Evolutionary conservation across 352 stramenopile genomes (phyloP), one percentile per base, ranked within the genome.

Genomic region (Phytophthora lateralis): DNA sequence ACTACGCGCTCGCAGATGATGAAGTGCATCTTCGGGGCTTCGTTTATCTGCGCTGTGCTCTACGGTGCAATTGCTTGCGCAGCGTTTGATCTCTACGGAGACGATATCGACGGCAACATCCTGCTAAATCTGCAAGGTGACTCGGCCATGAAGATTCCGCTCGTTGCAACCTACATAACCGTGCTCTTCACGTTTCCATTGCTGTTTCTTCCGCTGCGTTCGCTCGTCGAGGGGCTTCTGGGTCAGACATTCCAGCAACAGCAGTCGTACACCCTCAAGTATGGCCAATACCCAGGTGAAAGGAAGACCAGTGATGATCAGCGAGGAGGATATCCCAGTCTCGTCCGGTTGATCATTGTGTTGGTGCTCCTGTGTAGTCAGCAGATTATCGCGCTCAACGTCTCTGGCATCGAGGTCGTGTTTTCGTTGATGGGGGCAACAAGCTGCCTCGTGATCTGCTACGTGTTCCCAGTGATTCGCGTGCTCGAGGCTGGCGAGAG

Each of bases 401-500:
- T 81, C 20, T 75, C 73, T 1, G 76, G 74, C 15, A 76, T 87
- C 27, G 71, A 87, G 47, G 60, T 77, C 14, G 69, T 84, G n/a
- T 88, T 88, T 51, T 69, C 75, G 11, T 55, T 85, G n/a, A 56
- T 77, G 14, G 78, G 78, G n/a, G 75, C 73, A 15, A 85, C 65
- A 1, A 78, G 64, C 46, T 78, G 66, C 18, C 63, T 78, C 41
- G 55, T 78, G 20, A 75, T 87, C 52, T 84, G 78, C 68, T 84
- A 73, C 30, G 60, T 79, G 11, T 81, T 87, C 41, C 73, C 78
- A 1, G 63, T 76, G 6, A 48, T 69, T 12, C 57, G 63, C 24
- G 63, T 71, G 30, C 56, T 71, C 18, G 63, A 71, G 2, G 63
- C 63, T 5, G 17, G 63, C 12, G 50, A 71, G 4, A 71, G 37